Evolutionary conservation across 2,329 filamentous ascomycete genomes (phyloP).

Genomic region (Lojkania enalia): DNA sequence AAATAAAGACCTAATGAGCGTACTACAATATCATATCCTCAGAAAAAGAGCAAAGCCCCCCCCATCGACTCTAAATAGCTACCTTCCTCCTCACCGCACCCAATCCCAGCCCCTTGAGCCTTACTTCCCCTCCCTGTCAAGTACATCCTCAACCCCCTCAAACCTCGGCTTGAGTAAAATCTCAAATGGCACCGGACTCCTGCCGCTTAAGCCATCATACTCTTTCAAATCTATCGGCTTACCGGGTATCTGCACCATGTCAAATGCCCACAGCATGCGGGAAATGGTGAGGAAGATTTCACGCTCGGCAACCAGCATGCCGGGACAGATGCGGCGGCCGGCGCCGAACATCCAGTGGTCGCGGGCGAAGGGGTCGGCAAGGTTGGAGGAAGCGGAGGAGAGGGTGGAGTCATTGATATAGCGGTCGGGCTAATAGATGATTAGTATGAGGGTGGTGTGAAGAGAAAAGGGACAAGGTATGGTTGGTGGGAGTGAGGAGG

Average conservation of each 20-base stretch:
- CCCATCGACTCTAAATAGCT: no score
- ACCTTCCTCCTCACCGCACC: no score
- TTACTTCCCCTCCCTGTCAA: no score
- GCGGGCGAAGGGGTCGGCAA: slow-evolving; percentile 12
- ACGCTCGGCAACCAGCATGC: slow-evolving; percentile 15
- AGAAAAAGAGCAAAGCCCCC: no score
- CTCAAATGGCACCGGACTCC: slow-evolving; percentile 16
- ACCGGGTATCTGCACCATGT: slow-evolving; percentile 12
- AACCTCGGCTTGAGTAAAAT: slow-evolving; percentile 10
- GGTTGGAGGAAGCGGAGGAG: slow-evolving; percentile 11
- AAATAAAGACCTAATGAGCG: no score
- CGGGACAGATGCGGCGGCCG: slow-evolving; percentile 16
- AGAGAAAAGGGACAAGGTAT: no score
- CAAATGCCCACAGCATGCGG: slow-evolving; percentile 19
- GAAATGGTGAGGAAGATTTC: slow-evolving; percentile 15
- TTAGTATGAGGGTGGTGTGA: no score
- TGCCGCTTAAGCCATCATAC: slow-evolving; percentile 19
- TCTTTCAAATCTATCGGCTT: slow-evolving; percentile 18
- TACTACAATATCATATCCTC: no score
- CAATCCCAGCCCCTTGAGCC: no score
- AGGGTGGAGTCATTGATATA: slow-evolving; percentile 9
- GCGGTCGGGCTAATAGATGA: slow-evolving; percentile 8
- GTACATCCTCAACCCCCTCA: slow-evolving; percentile 23
- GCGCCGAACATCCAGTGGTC: slow-evolving; percentile 22
- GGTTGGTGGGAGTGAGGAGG: background rate